These are phyloP conservation scores for Ceratobasidium sp. DNA, from an alignment of 1,284 basidiomycete genomes.

Conservation along the genomic window DNA sequence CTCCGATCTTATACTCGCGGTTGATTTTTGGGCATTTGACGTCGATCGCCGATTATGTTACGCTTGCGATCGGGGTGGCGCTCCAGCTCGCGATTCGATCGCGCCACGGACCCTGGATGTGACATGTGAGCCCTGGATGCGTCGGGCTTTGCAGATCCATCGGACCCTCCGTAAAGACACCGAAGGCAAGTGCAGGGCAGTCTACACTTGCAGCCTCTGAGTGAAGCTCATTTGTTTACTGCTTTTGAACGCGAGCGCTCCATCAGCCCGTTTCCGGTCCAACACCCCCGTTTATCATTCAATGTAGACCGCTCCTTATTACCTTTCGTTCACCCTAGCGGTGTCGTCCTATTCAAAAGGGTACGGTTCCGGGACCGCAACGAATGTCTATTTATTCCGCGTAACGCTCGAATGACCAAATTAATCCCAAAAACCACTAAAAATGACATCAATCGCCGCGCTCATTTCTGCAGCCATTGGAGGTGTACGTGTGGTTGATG, in stretches of 20 bases:
- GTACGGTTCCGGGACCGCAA: not conserved
- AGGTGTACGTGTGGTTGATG: constrained; percentile 16
- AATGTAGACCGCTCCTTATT: constrained; percentile 31
- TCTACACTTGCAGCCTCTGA: not conserved
- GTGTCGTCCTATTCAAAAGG: constrained; percentile 1
- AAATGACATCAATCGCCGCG: constrained; percentile 22
- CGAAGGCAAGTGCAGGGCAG: constrained; percentile 3
- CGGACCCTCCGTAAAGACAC: not conserved
- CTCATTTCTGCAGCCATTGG: constrained; percentile 19
- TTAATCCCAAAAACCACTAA: not conserved
- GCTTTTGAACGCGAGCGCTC: constrained; percentile 31
- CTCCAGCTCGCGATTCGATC: not conserved
- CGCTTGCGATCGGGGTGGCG: too few relatives aligned
- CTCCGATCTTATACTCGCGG: constrained; percentile 91
- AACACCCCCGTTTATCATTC: constrained; percentile 6
- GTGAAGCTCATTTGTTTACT: not conserved
- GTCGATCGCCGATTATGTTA: constrained; percentile 99
- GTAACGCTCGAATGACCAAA: too few relatives aligned
- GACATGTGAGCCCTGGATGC: too few relatives aligned
- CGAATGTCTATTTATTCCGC: not conserved
- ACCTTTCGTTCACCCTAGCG: not conserved
- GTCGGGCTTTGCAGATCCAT: constrained; percentile 3
- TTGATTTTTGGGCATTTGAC: constrained; percentile 94
- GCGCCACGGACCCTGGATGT: not conserved
- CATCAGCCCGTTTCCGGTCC: constrained; percentile 5